Evolutionary conservation across 306 rosid genomes (phyloP).

Genomic region (Echinosophora koreensis): DNA sequence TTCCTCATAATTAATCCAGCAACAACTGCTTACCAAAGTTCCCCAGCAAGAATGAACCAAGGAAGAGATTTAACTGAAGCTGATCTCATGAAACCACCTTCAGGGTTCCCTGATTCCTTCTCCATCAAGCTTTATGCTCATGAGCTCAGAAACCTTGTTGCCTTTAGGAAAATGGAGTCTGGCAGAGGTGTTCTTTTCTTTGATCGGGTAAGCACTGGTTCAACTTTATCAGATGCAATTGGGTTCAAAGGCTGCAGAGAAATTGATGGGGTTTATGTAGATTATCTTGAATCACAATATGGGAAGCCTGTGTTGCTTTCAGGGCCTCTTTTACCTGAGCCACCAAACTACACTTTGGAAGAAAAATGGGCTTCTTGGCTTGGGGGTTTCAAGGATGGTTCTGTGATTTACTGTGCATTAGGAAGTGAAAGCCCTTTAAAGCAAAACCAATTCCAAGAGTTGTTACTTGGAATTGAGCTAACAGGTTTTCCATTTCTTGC

Average conservation of each 20-base stretch:
- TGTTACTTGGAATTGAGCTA: conserved; percentile 47
- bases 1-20: not conserved
- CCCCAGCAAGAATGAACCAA: not conserved
- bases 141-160: conserved; percentile 5
- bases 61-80: conserved; percentile 17
- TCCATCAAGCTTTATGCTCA: conserved; percentile 32
- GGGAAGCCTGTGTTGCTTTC: conserved; percentile 40
- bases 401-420: conserved; percentile 40
- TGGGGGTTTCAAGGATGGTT: conserved; percentile 20
- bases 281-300: conserved; percentile 26
- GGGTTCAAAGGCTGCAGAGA: conserved; percentile 46
- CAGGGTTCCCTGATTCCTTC: conserved; percentile 39
- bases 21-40: not conserved
- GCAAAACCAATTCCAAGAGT: conserved; percentile 18
- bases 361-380: conserved; percentile 47
- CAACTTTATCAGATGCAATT: conserved; percentile 15
- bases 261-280: conserved; percentile 37
- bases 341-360: conserved; percentile 1
- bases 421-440: conserved; percentile 43
- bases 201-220: not conserved
- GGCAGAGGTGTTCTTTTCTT: conserved; percentile 36
- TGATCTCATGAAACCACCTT: conserved; percentile 33
- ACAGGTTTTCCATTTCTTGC: conserved; percentile 50
- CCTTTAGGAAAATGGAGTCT: not conserved
- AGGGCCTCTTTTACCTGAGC: conserved; percentile 46